These are phyloP conservation scores for Sequoiadendron giganteum DNA, from an alignment of 75 land plant genomes.

Conservation along the genomic window DNA sequence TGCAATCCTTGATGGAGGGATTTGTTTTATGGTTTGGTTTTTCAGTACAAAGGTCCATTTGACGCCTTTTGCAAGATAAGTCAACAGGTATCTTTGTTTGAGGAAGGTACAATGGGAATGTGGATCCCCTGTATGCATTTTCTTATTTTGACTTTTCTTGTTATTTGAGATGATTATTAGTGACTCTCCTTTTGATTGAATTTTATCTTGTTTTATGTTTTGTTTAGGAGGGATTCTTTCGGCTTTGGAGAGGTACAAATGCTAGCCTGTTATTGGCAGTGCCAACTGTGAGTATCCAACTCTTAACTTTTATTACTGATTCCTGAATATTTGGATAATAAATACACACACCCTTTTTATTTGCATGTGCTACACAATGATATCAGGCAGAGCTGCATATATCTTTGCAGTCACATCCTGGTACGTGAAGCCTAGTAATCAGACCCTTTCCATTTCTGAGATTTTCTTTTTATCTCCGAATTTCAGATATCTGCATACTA, in stretches of 20 bases:
- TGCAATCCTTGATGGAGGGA: not conserved
- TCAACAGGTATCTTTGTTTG: constrained; percentile 56
- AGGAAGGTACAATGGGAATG: not conserved
- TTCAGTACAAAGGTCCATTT: constrained; percentile 82
- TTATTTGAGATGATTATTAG: not conserved
- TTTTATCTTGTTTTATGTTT: not conserved
- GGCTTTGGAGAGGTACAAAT: constrained; percentile 96
- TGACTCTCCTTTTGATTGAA: not conserved
- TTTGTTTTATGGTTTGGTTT: constrained; percentile 71
- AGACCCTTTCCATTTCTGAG: not conserved
- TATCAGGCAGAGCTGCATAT: not conserved
- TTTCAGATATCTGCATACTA: not conserved
- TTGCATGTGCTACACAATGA: not conserved
- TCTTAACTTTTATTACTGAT: not conserved
- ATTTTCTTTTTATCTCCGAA: not conserved
- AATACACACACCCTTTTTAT: not conserved
- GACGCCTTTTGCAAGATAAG: constrained; percentile 87
- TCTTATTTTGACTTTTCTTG: not conserved
- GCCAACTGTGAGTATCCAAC: constrained; percentile 68
- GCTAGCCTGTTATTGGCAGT: constrained; percentile 87
- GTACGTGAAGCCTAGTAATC: not conserved
- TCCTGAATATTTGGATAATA: not conserved
- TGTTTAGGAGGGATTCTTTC: constrained; percentile 86
- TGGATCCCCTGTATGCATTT: not conserved
- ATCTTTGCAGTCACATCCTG: not conserved